Evolutionary conservation across 768 basidiomycete genomes (phyloP), one percentile per base, ranked within the genome.

Genomic region (Pleurotus citrinopileatus): DNA sequence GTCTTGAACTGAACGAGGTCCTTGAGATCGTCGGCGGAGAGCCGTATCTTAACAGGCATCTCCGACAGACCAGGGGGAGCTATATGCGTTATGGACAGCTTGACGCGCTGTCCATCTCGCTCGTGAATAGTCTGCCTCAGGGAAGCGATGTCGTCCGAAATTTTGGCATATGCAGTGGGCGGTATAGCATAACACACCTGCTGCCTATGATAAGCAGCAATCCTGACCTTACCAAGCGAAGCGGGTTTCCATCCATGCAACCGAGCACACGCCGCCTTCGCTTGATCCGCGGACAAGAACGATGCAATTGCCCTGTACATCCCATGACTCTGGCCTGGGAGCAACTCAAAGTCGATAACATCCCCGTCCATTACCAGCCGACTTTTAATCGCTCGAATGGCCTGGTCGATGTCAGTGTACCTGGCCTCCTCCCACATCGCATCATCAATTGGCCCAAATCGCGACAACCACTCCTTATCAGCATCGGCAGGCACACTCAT

Each of bases 1-100:
- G 70, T 63, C 60, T 89, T 90, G 50, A 88, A 73, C 36, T 64
- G 65, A 0, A 80, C 79, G 1, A 92, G 63, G 5, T 78, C 68
- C 50, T 74, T 74, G 9, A 78, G 60, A 9, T 76, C 73, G 10
- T 80, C 75, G 0, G 81, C 80, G 1, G 72, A 76, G 1, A 91
- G 56, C 55, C 71, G 79, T 44, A 90, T 65, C 8, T 55, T 36
- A 17, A 76, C 71, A 34, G 55, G 61, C 1, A 57, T 42, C 0
- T 44, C 50, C 0, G 68, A 22, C 2, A 34, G 63, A 0, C 45
- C 25, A 12, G 59, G 52, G 7, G 42, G 50, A 12, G 23, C 26
- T 19, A 15, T 38, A 1, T 38, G 56, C 7, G 62, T 37, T 12
- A 63, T 56, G 8, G 53, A 58, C 17, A 71, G 57, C 3, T 65